phyloP scores from a whole-genome alignment of 495 filamentous ascomycete genomes.

The Jackrogersella multiformis region DNA sequence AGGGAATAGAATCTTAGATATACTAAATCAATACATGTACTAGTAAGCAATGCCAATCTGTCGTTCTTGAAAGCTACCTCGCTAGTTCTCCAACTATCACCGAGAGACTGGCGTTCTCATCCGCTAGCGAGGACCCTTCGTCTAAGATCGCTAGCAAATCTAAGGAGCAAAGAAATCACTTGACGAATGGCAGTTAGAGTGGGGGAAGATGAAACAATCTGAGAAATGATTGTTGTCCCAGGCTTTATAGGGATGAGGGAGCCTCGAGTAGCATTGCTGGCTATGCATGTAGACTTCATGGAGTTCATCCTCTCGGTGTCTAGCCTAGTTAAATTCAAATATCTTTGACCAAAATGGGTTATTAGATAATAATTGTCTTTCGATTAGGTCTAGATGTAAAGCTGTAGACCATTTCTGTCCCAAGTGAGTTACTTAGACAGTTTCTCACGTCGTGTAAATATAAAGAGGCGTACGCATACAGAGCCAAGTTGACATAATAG shows the following conservation, averaged over 20 bases:
- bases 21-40: not conserved
- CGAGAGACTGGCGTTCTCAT: not conserved
- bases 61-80: not conserved
- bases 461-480: no score
- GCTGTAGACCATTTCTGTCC: no score
- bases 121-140: not conserved
- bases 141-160: not conserved
- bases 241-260: not conserved
- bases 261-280: not conserved
- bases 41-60: not conserved
- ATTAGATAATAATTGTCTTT: no score
- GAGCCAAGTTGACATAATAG: no score
- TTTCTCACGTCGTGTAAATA: no score
- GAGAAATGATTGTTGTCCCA: not conserved
- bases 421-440: no score
- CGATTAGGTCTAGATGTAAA: no score
- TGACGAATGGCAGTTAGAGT: constrained; percentile 1
- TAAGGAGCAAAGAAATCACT: not conserved
- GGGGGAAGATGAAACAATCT: not conserved
- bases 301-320: no score
- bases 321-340: no score
- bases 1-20: not conserved
- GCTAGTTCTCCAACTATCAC: constrained; percentile 1
- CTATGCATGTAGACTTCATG: no score
- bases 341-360: no score